Evolutionary conservation across 352 stramenopile species (phyloP).

Genomic region (Pythium chondricola): DNA sequence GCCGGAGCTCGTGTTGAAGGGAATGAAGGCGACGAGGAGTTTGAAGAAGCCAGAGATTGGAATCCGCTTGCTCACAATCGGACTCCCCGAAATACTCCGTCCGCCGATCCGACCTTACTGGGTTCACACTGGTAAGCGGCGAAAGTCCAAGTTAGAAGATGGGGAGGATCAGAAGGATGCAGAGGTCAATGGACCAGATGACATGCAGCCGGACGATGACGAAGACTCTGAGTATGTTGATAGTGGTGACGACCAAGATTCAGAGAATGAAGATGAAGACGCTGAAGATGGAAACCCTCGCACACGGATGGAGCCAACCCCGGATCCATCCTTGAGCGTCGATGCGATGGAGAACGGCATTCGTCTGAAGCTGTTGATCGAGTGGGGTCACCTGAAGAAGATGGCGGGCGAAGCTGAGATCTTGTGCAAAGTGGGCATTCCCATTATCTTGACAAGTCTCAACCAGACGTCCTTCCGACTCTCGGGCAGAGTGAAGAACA

Average conservation of each 20-base stretch:
- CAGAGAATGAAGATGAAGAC: constrained; percentile 47
- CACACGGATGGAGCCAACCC: constrained; percentile 47
- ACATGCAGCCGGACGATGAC: constrained; percentile 5
- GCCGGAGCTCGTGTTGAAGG: constrained; percentile 59
- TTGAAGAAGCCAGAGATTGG: constrained; percentile 42
- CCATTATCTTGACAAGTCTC: constrained; percentile 76
- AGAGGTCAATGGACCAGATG: constrained; percentile 12
- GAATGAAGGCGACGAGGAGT: constrained; percentile 57
- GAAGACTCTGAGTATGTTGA: constrained; percentile 30
- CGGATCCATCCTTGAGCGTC: constrained; percentile 70
- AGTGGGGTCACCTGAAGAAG: constrained; percentile 76
- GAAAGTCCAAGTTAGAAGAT: constrained; percentile 12
- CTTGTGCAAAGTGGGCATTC: constrained; percentile 76
- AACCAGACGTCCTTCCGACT: constrained; percentile 73
- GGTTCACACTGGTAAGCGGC: constrained; percentile 39
- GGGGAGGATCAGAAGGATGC: constrained; percentile 15
- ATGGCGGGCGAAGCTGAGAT: constrained; percentile 58
- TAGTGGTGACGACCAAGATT: constrained; percentile 22
- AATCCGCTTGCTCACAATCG: constrained; percentile 46
- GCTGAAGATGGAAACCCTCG: constrained; percentile 41
- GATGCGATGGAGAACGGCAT: constrained; percentile 85
- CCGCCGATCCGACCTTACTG: constrained; percentile 81
- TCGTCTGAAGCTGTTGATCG: constrained; percentile 69
- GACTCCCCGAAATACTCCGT: constrained; percentile 55
- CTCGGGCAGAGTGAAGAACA: constrained; percentile 59